phyloP scores from a whole-genome alignment of 441 rosid species.

The Cnidoscolus chayamansa region DNA sequence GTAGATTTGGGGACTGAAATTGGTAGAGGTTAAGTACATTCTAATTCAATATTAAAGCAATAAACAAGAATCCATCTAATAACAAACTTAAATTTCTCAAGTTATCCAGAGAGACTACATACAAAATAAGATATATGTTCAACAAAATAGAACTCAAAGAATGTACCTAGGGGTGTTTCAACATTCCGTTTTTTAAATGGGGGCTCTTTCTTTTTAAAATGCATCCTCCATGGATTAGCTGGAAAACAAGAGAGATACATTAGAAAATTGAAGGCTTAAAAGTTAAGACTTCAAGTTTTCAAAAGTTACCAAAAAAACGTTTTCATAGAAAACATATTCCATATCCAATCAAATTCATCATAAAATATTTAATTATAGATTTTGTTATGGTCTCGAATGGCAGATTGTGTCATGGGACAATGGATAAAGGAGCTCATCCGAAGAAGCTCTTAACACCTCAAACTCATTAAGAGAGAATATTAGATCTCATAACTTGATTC shows the following conservation, averaged over 20 bases:
- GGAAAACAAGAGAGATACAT: slow-evolving; percentile 29
- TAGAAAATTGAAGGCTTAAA: background rate
- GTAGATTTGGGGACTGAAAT: slow-evolving; percentile 55
- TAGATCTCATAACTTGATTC: too few species aligned
- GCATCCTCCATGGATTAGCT: slow-evolving; percentile 71
- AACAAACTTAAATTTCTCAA: background rate
- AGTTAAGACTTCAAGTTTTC: slow-evolving; percentile 1
- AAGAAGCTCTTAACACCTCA: too few species aligned
- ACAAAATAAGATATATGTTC: background rate
- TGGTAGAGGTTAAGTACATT: slow-evolving; percentile 25
- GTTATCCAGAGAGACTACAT: background rate
- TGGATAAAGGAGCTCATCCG: too few species aligned
- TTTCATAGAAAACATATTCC: background rate
- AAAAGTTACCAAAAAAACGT: background rate
- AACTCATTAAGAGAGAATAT: too few species aligned
- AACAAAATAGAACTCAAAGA: background rate
- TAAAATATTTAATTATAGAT: background rate
- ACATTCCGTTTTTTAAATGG: slow-evolving; percentile 77
- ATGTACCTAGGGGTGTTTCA: slow-evolving; percentile 61
- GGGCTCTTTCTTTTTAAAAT: slow-evolving; percentile 71
- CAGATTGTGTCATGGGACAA: too few species aligned
- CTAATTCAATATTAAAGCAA: slow-evolving; percentile 15
- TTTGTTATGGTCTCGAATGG: too few species aligned
- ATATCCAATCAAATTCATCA: slow-evolving; percentile 4
- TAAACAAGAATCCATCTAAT: slow-evolving; percentile 1